Base-by-base conservation (phyloP, 148 eudicot genomes). In the Vaccinium vitisidaea region DNA sequence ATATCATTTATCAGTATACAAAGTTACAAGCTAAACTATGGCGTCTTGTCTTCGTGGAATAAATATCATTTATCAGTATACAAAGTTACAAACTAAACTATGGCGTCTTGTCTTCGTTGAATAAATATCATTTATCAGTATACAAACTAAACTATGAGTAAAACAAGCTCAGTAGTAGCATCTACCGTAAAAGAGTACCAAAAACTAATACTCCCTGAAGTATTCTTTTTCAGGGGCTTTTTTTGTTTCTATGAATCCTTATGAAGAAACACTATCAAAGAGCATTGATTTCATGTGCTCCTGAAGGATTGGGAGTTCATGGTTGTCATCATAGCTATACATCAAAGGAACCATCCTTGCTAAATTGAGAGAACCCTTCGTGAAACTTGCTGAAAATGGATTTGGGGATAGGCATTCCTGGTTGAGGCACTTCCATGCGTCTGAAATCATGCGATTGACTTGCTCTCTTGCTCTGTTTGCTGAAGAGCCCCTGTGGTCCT, bases 281-380 rank as follows among this genome's bases (percentile, higher is more conserved):
- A 89, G 84, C 59, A 88, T 79, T 50, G 87, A 76, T 19, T 87
- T 83, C 56, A 84, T 83, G 67, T 79, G 65, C 32, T 86, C 82
- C 25, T 87, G 86, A 8, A 86, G 80, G 78, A 27, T 49, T 25
- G 87, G 80, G 56, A 86, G 85, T 27, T 63, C 65, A 43, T 83
- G 83, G 9, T 79, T 69, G 27, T 73, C 84, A 43, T 87, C 90
- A 30, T 84, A 85, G 55, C 14, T 70, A 58, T 87, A 91, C 89
- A 91, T 87, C n/a, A 90, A 36, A 1, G 91, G 89, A 48, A 82
- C 75, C 88, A 86, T 87, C 83, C 91, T 87, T 23, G 90, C 90
- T 54, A 83, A 8, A 82, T 90, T 88, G 19, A 89, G 84, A 16
- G 83, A 80, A 13, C 87, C 88, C 16, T 19, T 80, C 19, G 46